Percentiles rank a stretch among this genome's conserved stretches.
phyloP scores from a whole-genome alignment of 2,329 filamentous ascomycete species.

The Cordyceps farinosa region DNA sequence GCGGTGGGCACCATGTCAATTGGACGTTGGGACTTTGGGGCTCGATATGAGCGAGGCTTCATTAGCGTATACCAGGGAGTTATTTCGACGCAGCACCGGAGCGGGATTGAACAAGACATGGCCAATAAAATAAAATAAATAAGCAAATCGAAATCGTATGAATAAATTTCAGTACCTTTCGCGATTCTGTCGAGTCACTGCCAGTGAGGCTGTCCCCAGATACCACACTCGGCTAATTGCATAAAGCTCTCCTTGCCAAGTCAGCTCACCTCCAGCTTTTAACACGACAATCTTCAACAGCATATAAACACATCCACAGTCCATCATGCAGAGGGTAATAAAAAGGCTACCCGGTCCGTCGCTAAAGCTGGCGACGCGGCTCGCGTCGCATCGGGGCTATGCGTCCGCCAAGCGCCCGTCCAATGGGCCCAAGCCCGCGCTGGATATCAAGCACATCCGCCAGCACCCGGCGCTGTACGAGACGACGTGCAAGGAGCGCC shows the following conservation, averaged over 20 bases:
- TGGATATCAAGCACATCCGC: slow-evolving; percentile 88
- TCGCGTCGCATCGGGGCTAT: slow-evolving; percentile 23
- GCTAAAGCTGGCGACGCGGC: slow-evolving; percentile 20
- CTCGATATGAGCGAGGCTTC: slow-evolving; percentile 33
- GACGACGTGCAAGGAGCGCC: slow-evolving; percentile 78
- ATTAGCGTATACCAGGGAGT: not conserved
- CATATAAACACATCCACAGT: slow-evolving; percentile 20
- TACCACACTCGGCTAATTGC: slow-evolving; percentile 30
- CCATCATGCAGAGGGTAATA: slow-evolving; percentile 32
- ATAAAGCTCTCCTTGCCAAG: slow-evolving; percentile 25
- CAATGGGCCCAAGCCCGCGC: slow-evolving; percentile 69
- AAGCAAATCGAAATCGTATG: not conserved
- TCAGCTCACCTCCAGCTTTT: slow-evolving; percentile 19
- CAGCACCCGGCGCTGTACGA: slow-evolving; percentile 77
- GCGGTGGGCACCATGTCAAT: slow-evolving; percentile 40
- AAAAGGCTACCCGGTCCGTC: slow-evolving; percentile 27
- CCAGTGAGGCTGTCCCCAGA: not conserved
- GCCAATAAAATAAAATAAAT: not conserved
- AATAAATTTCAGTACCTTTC: not conserved
- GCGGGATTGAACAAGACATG: not conserved
- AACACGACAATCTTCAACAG: slow-evolving; percentile 5
- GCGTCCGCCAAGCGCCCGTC: slow-evolving; percentile 51
- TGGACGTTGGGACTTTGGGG: slow-evolving; percentile 66
- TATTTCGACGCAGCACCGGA: not conserved
- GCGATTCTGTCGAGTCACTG: not conserved